Evolutionary conservation across 2,329 filamentous ascomycete genomes (phyloP), one percentile per base, ranked within the genome.

Genomic region (Neospermospora avenae): DNA sequence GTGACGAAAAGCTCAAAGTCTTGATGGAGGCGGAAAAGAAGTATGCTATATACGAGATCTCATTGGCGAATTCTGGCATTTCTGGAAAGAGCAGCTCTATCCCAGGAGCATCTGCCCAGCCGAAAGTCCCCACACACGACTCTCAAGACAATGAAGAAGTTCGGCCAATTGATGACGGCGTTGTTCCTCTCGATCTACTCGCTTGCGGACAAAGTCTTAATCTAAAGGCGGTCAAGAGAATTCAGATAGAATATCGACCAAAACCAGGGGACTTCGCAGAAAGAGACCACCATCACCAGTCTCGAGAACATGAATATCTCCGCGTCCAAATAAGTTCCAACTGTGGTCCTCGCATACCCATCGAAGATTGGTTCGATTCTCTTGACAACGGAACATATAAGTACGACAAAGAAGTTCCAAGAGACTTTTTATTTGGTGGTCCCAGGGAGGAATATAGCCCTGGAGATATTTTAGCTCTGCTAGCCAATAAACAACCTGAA

Each of bases 111-210:
- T 31, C 28, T 31, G 28, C 28, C 28, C 28, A 31, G 11, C 6
- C 14, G 34, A n/a, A 39, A 11, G 4, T 14, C 11, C 14, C 14
- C 2, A 25, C 7, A 2, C 1, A 39, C 14, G 39, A 10, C 11
- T 3, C 3, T 18, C 18, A 4, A 20, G 54, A 24, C 22, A 1
- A 11, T 24, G 6, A 24, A 5, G 10, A 20, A 24, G 14, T 13
- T 20, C 54, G 57, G 28, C 49, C 24, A 22, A 39, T 59, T 7
- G 25, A 34, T 14, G 57, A 59, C 31, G 57, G 57, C 5, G 22
- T 48, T 25, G 13, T 54, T 42, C 8, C 14, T 41, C 18, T 46
- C 11, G 28, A 45, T 37, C 31, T 39, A 20, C 5, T 39, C 16
- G 41, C 18, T 20, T 14, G 7, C 16, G 31, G 28, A 42, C 18